Base-by-base conservation (phyloP, 1,284 basidiomycete species). In the Microstroma glucosiphilum region DNA sequence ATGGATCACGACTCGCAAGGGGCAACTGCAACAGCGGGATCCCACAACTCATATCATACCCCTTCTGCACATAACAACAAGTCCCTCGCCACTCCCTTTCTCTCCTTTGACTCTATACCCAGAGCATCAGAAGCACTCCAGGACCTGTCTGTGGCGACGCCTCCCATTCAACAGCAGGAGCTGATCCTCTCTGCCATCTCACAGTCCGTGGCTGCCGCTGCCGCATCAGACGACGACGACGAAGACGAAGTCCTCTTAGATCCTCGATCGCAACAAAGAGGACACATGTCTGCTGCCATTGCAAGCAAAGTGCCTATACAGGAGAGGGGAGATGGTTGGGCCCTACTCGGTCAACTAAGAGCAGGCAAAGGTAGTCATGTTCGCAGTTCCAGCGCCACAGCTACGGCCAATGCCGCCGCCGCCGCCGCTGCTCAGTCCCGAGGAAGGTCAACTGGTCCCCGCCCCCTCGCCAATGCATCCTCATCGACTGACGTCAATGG, bases 141-240 rank as follows among this genome's bases (percentile, higher is more conserved):
- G 21, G 43, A 48, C 43, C 43, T 48, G 17, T 26, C 51, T 8
- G 21, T 54, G 25, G n/a, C 51, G 7, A 54, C 51, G 26, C 51
- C 51, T 15, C 51, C 51, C n/a, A 54, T 54, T 13, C 51, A 54
- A 13, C 51, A 54, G 51, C 51, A 54, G 19, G 51, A 54, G 51
- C 13, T 26, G 13, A 54, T 54, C 51, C 25, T 54, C 21, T 23
- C 17, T 25, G 19, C 51, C 19, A 19, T 54, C 21, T 54, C 51
- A 17, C 51, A 54, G 17, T 19, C 51, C 7, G 21, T 25, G 17
- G 56, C 56, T 7, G 56, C 23, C 26, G 19, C 15, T 37, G 40
- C 56, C 21, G n/a, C 23, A 6, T 57, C 46, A n/a, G 56, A 57
- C 23, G 56, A 43, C 25, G 56, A 48, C 15, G 41, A 57, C 19